Percentiles rank a stretch among this genome's conserved stretches.
These are phyloP conservation scores for Beauveria varroae DNA, from an alignment of 2,329 filamentous ascomycete genomes.

Conservation along the genomic window DNA sequence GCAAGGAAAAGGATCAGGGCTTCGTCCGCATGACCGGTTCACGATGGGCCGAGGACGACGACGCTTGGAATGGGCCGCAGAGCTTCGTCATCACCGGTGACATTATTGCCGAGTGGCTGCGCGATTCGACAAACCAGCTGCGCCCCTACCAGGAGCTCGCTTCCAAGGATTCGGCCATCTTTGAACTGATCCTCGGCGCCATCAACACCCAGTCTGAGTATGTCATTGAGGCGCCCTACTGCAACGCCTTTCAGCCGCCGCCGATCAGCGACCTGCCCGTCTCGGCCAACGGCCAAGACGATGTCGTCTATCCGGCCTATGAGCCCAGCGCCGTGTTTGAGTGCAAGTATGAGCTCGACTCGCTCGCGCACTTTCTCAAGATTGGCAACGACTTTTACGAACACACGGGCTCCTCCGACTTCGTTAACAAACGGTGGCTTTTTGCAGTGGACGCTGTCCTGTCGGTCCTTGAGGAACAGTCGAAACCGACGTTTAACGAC, in stretches of 20 bases:
- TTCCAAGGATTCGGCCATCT: conserved; percentile 70
- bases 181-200: conserved; percentile 76
- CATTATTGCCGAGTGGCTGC: conserved; percentile 87
- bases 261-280: conserved; percentile 68
- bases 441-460: conserved; percentile 69
- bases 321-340: conserved; percentile 85
- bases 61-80: conserved; percentile 75
- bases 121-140: conserved; percentile 89
- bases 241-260: conserved; percentile 96
- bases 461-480: conserved; percentile 68
- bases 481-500: conserved; percentile 70
- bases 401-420: conserved; percentile 68
- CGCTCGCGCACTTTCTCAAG: conserved; percentile 82
- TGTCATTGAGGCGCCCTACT: conserved; percentile 90
- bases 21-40: conserved; percentile 28
- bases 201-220: conserved; percentile 96
- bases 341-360: conserved; percentile 98
- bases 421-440: conserved; percentile 73
- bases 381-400: conserved; percentile 81
- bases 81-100: conserved; percentile 92
- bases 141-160: conserved; percentile 82
- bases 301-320: conserved; percentile 78
- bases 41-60: conserved; percentile 35
- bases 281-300: conserved; percentile 72
- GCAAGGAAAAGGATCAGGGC: conserved; percentile 45